Evolutionary conservation across 2,329 filamentous ascomycete genomes (phyloP), one percentile per base, ranked within the genome.

Genomic region (Zymoseptoria passerinii): DNA sequence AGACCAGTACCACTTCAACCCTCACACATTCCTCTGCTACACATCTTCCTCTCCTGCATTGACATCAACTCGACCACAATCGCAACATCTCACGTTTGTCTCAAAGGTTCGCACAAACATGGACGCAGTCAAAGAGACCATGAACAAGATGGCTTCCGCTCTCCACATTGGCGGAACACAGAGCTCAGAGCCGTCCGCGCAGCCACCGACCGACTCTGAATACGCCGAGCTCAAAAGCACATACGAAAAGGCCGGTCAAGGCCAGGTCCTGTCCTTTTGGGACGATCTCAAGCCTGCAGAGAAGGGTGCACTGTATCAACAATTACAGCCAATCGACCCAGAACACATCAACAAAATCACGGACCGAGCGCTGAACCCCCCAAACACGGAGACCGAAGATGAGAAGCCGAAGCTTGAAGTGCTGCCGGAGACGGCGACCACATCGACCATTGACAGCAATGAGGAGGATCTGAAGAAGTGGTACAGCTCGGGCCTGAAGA

Each of bases 371-470:
- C 81, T 97, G 64, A 84, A 91, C 77, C 89, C 92, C 28, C 83
- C 87, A 61, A 81, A 86, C 69, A 63, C 76, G 56, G 80, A 84
- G 61, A 77, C 77, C 61, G 77, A 80, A 62, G 75, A 77, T 59
- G 74, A 80, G 57, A 80, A 75, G 63, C 71, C 76, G 16, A 77
- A 77, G 62, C 85, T 97, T 71, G 90, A 96, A 75, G 92, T 92
- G 55, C 85, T 99, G 23, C 94, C 94, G 63, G 87, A 90, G 52
- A 85, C 87, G 58, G 90, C 90, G 53, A 90, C 85, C 52, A 94
- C 92, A 54, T 96, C 91, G 59, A 90, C 96, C 68, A 85, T 97
- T 73, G 92, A 97, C 76, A 95, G 92, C 61, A 83, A 88, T 68
- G 74, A 85, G 54, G 83, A 85, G 59, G 87, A 95, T 71, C 82